Evolutionary conservation across 306 rosid genomes (phyloP).

Genomic region (Citrullus mucosospermus): DNA sequence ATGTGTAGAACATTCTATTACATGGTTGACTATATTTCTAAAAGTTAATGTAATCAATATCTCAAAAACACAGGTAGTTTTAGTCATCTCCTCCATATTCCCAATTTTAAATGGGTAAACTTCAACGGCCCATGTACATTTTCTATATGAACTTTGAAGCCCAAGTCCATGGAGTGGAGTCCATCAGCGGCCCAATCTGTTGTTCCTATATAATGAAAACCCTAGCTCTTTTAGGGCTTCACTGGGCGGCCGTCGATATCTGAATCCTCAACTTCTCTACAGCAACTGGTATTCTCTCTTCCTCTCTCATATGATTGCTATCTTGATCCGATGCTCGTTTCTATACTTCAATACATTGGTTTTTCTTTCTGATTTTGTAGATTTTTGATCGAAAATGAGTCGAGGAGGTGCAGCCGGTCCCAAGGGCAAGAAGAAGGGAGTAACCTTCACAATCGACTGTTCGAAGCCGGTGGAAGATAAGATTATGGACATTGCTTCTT

Average conservation of each 20-base stretch:
- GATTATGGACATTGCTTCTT: constrained; percentile 48
- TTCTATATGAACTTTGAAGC: neutral
- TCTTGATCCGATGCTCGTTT: neutral
- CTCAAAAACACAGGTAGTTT: too few relatives aligned
- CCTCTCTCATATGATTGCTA: neutral
- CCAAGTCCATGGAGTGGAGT: neutral
- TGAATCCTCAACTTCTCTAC: neutral
- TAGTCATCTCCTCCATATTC: too few relatives aligned
- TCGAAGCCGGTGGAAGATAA: constrained; percentile 47
- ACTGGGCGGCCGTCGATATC: neutral
- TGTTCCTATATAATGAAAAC: neutral
- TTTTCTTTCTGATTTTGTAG: constrained; percentile 1
- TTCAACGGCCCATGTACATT: neutral
- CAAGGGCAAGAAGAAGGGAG: constrained; percentile 47
- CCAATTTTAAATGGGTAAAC: neutral
- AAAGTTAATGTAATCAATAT: too few relatives aligned
- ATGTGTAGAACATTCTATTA: too few relatives aligned
- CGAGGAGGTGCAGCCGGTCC: constrained; percentile 26
- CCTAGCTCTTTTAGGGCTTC: neutral
- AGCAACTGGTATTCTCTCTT: neutral
- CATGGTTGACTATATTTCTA: too few relatives aligned
- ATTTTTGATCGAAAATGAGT: constrained; percentile 24
- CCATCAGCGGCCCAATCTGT: neutral
- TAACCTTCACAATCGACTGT: constrained; percentile 35
- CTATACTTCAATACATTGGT: neutral